Conservation (phyloP, 441 rosid species). For the Pelargonium cotyledonis region DNA sequence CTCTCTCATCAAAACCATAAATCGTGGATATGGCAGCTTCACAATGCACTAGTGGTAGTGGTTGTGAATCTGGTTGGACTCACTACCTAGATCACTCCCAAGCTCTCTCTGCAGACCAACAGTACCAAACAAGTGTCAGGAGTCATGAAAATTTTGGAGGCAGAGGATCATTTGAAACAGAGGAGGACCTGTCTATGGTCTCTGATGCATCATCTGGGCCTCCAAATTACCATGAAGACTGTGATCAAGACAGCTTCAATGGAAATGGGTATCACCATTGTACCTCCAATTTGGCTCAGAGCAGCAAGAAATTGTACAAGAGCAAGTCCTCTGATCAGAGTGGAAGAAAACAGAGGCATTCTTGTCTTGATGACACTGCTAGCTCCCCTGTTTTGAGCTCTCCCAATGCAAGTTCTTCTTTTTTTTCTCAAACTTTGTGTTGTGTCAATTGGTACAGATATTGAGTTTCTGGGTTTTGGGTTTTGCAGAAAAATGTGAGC, state of each 20-base stretch:
- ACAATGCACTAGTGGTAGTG: conserved; percentile 38
- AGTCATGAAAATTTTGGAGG: conserved; percentile 15
- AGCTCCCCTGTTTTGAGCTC: conserved; percentile 40
- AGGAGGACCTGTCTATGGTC: conserved; percentile 60
- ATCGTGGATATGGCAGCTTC: conserved; percentile 50
- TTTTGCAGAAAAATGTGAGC: conserved; percentile 26
- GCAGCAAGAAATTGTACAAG: conserved; percentile 30
- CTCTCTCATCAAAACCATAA: not conserved
- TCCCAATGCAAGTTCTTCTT: conserved; percentile 37
- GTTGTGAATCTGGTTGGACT: conserved; percentile 89
- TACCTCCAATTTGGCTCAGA: conserved; percentile 19
- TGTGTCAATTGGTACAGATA: conserved; percentile 1
- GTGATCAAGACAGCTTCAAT: conserved; percentile 24
- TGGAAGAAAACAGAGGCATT: conserved; percentile 29
- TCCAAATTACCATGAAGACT: conserved; percentile 33
- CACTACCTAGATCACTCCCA: conserved; percentile 55
- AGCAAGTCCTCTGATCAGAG: conserved; percentile 16
- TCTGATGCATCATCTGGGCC: conserved; percentile 76
- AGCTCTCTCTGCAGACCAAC: not conserved
- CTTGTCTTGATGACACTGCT: conserved; percentile 61
- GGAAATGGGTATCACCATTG: conserved; percentile 20
- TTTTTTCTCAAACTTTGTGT: not conserved
- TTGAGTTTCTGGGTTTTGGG: conserved; percentile 12
- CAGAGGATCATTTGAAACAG: conserved; percentile 29
- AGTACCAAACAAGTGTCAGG: not conserved